Percentiles rank a stretch among this genome's conserved stretches.
phyloP scores from a whole-genome alignment of 2,329 filamentous ascomycete genomes.

The Penicillium glabrum region DNA sequence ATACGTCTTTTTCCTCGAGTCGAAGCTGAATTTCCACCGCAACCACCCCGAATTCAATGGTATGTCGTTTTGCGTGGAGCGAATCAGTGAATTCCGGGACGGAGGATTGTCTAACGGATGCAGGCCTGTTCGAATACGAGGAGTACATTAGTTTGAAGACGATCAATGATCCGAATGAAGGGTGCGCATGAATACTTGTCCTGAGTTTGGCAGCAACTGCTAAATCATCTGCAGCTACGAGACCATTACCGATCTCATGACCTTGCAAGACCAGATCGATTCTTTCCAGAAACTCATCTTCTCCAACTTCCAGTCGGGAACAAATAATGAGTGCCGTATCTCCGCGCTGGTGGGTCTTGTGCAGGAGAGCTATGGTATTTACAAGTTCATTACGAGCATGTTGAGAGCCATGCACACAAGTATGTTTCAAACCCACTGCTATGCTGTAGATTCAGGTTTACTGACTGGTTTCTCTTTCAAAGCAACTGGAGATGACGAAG shows the following conservation, averaged over 20 bases:
- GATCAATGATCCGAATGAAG: constrained; percentile 98
- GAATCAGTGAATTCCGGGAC: neutral
- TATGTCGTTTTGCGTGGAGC: constrained; percentile 25
- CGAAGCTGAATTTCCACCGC: constrained; percentile 94
- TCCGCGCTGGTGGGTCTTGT: constrained; percentile 90
- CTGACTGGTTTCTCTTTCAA: constrained; percentile 10
- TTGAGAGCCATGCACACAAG: constrained; percentile 94
- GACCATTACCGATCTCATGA: constrained; percentile 95
- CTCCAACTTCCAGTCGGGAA: constrained; percentile 86
- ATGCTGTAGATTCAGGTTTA: neutral
- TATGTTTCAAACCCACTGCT: constrained; percentile 44
- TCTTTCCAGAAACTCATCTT: constrained; percentile 98
- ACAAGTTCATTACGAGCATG: constrained; percentile 99
- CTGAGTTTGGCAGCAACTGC: neutral
- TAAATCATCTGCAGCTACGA: constrained; percentile 59
- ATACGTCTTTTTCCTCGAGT: constrained; percentile 93
- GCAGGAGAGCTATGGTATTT: constrained; percentile 97
- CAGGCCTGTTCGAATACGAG: constrained; percentile 91
- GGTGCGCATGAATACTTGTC: constrained; percentile 51
- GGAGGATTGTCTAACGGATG: constrained; percentile 9
- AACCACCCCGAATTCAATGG: constrained; percentile 98
- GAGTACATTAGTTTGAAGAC: constrained; percentile 98
- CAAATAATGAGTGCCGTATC: constrained; percentile 95
- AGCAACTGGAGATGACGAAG: constrained; percentile 92
- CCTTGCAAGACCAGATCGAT: constrained; percentile 95